Evolutionary conservation across 2,329 filamentous ascomycete genomes (phyloP), one percentile per base, ranked within the genome.

Genomic region (Beauveria asiatica): DNA sequence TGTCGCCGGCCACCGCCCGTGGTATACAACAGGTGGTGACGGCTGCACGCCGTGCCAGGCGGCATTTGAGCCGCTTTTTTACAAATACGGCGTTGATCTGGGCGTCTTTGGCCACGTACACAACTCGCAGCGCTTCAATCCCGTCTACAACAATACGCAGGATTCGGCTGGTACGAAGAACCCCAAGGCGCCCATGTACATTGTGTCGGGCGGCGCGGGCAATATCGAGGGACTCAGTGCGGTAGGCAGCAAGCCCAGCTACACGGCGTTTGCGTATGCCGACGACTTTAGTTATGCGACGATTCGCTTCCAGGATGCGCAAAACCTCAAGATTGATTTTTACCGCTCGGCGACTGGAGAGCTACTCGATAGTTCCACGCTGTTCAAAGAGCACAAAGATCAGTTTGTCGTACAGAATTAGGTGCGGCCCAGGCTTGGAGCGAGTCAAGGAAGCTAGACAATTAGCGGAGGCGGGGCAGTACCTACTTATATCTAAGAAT

Each of bases 71-170:
- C 69, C 71, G 0, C 67, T 83, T 3, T 68, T 84, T 7, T 81
- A 82, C 69, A 73, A 76, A 56, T 82, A 83, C 67, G 81, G 80
- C 30, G 82, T 85, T 21, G 82, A 85, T 63, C 68, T 84, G 5
- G 81, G 70, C 27, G 71, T 84, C 7, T 82, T 83, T 63, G 82
- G 82, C 2, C 82, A 85, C 65, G 79, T 82, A 16, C 82, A 84
- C 69, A 83, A 82, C 69, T 78, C 79, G 27, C 80, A 84, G 70
- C 76, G 82, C 1, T 81, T 83, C 64, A 62, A 73, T 66, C 79
- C 71, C 27, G 68, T 73, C 2, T 69, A 69, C 67, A 72, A 75
- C 61, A 65, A 67, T 63, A 67, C 66, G 0, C 68, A 67, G 0
- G 76, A 79, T 58, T 62, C 73, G 0, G 68, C 66, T 0, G 75